Percentiles rank a stretch among this genome's conserved stretches.
Conservation (phyloP, 2,329 filamentous ascomycete genomes). For the Xylaria arbuscula region DNA sequence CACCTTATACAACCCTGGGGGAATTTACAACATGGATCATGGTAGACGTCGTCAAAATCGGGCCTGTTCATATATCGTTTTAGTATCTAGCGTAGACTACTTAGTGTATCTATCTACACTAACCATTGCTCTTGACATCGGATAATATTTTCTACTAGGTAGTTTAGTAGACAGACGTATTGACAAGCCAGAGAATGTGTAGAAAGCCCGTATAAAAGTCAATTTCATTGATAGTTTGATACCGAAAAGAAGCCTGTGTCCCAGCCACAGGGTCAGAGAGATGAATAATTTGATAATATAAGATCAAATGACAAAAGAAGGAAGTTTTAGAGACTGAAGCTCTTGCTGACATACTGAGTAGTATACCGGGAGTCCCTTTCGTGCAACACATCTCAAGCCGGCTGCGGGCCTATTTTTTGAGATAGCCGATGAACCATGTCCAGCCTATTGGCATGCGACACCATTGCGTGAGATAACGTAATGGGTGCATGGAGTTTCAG, state of each 20-base stretch:
- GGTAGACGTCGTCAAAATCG: conserved; percentile 12
- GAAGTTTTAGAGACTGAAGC: background rate
- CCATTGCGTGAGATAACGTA: conserved; percentile 15
- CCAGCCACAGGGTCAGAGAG: conserved; percentile 25
- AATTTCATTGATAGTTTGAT: conserved; percentile 9
- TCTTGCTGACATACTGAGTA: background rate
- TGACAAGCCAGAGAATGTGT: no score
- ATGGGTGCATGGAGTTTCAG: conserved; percentile 15
- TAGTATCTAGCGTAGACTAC: conserved; percentile 13
- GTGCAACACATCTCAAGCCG: conserved; percentile 29
- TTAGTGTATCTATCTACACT: no score
- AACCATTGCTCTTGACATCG: no score
- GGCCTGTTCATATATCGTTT: conserved; percentile 24
- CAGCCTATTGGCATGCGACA: background rate
- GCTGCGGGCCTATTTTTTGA: conserved; percentile 28
- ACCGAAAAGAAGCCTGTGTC: conserved; percentile 12
- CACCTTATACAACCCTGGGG: conserved; percentile 1
- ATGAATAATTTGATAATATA: no score
- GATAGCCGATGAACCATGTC: conserved; percentile 26
- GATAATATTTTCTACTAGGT: background rate
- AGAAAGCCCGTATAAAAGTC: no score
- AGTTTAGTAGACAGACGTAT: background rate
- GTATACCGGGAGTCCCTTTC: conserved; percentile 15
- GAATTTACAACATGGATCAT: background rate
- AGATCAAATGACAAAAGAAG: background rate